Evolutionary conservation across 148 eudicot genomes (phyloP), one percentile per base, ranked within the genome.

Genomic region (Rheum nobile): DNA sequence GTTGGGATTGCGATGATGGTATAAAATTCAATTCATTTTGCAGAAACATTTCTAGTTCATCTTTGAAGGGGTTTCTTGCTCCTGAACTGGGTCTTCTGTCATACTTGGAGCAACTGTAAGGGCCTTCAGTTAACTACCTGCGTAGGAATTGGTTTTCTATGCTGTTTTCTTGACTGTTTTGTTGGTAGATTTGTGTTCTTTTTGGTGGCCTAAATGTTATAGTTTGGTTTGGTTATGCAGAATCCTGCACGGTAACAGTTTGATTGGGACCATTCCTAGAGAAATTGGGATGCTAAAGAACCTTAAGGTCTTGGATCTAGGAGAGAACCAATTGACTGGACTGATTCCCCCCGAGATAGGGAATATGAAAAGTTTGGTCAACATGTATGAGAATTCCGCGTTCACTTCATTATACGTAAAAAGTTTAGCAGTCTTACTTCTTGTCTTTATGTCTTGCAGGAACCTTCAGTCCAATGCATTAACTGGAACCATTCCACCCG

Each of bases 11-110:
- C 1, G 16, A 14, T 46, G 52, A 21, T 21, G 12, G 29, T 9
- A 4, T 32, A 19, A 17, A 63, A 31, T 17, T 22, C 37, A 22
- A 61, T 32, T 61, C 37, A 12, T 59, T 75, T 79, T 87, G 77
- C 92, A 96, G 99, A 82, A 92, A 96, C 77, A 76, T 96, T 82
- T 87, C 97, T 50, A 81, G 85, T 74, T 84, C 88, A 55, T 90
- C 96, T 67, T 76, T 96, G 67, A 89, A 77, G 78, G 99, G 97
- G 35, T 96, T 92, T 81, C 81, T 96, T 80, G 87, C 90, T 70
- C 89, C 96, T 19, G 90, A 96, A 72, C 80, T 96, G 84, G 79
- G 88, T 74, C 74, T 76, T 24, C 81, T 96, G 71, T 70, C 83
- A 4, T 75, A 77, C 75, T 85, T 96, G 80, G 82, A 88, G 82